Evolutionary conservation across 345 rosid species (phyloP).

Genomic region (Euphorbia pulcherrima): DNA sequence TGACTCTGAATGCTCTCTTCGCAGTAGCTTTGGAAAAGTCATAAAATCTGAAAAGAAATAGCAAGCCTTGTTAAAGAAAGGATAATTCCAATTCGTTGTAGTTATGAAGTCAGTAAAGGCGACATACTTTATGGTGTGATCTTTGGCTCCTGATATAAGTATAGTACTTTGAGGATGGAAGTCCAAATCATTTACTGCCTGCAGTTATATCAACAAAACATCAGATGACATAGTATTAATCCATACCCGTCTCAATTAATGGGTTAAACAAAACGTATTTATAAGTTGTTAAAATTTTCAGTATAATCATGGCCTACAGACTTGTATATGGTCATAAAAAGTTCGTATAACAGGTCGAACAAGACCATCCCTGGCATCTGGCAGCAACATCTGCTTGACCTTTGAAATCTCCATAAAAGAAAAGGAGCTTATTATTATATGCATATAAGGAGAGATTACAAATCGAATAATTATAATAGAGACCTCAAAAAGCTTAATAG

Average conservation of each 20-base stretch:
- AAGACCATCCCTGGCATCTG: slow-evolving; percentile 56
- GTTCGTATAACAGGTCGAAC: slow-evolving; percentile 71
- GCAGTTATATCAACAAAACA: slow-evolving; percentile 24
- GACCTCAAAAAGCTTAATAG: slow-evolving; percentile 88
- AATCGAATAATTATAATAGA: not conserved
- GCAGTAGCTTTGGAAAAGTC: slow-evolving; percentile 83
- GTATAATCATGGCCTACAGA: slow-evolving; percentile 24
- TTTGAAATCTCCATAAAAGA: slow-evolving; percentile 51
- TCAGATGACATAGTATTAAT: slow-evolving; percentile 17
- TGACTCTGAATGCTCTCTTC: slow-evolving; percentile 76
- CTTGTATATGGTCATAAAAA: slow-evolving; percentile 79
- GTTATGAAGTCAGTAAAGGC: slow-evolving; percentile 1
- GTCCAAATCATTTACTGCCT: slow-evolving; percentile 84
- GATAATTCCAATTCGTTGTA: not conserved
- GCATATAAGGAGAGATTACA: not conserved
- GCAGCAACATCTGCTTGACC: slow-evolving; percentile 77
- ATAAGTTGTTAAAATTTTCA: not conserved
- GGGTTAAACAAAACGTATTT: not conserved
- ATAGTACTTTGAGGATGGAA: slow-evolving; percentile 75
- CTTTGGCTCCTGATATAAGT: slow-evolving; percentile 72
- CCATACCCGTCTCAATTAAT: not conserved
- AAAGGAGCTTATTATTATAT: not conserved
- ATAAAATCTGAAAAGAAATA: slow-evolving; percentile 52
- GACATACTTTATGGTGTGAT: slow-evolving; percentile 71
- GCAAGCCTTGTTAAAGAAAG: not conserved